Base-by-base conservation (phyloP, 257 asterid genomes). In the Osmanthus fragrans region DNA sequence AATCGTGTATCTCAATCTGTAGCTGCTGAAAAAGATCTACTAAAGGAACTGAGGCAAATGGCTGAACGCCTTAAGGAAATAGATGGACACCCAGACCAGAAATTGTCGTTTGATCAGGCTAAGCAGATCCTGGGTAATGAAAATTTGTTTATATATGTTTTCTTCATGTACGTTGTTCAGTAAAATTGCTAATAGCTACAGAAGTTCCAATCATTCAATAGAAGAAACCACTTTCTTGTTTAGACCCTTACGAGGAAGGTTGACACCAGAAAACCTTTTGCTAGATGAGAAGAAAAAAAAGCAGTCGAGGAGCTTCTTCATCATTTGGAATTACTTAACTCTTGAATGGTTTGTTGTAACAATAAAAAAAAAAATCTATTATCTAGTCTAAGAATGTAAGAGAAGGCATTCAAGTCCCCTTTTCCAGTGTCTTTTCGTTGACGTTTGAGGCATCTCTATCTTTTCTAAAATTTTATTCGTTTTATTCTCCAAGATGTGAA, bases 11-110 rank as follows among this genome's bases (percentile, higher is more conserved):
- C 66, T 70, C 76, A 73, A 82, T 81, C 89, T n/a, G 81, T 87
- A 58, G 86, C 90, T 45, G 74, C 86, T 76, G 98, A 95, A 69
- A 95, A 84, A 56, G 99, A 95, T 77, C 79, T 89, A 25, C 23
- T 77, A 29, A 93, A 87, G 90, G 99, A 93, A 78, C 70, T 91
- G 86, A 88, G 86, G 77, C 93, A 80, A 79, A 89, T 87, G 97
- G 85, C 90, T 68, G 90, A 84, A 72, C 88, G 94, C 77, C 89
- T 95, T 11, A 85, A 84, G 85, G 88, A 90, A 69, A 80, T 87
- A 49, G 98, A 93, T 78, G 84, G 58, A 67, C 54, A 73, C 56
- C 97, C 98, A 0, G 93, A 87, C 5, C 85, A 87, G 79, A 85
- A 83, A 70, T 82, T 87, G 80, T 80, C 90, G 9, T 70, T 88